These are phyloP conservation scores for Euphorbia schlechtendalii DNA, from an alignment of 441 rosid species.

Conservation along the genomic window DNA sequence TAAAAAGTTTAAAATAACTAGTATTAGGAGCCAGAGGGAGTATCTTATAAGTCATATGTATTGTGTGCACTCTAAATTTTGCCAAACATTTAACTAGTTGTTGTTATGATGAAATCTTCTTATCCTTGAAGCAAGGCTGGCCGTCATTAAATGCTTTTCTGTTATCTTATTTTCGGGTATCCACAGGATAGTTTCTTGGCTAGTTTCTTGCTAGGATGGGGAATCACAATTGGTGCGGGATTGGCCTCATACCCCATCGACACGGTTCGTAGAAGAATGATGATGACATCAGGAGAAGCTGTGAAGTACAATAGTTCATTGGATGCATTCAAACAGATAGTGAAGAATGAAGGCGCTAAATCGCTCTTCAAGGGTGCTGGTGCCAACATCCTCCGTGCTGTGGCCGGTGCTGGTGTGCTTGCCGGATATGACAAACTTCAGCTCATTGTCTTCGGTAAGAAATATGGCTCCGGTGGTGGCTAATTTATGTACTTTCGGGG, in stretches of 20 bases:
- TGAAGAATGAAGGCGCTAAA: slow-evolving; percentile 71
- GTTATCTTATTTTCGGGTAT: not conserved
- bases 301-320: slow-evolving; percentile 82
- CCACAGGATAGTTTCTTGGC: slow-evolving; percentile 85
- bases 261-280: slow-evolving; percentile 92
- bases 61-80: too few relatives aligned
- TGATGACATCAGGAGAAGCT: slow-evolving; percentile 98
- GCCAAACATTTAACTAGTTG: too few relatives aligned
- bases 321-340: slow-evolving; percentile 63
- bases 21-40: too few relatives aligned
- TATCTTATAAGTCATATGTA: too few relatives aligned
- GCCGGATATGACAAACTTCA: slow-evolving; percentile 94
- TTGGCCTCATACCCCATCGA: slow-evolving; percentile 87
- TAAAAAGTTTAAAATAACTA: too few relatives aligned
- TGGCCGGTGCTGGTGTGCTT: slow-evolving; percentile 94
- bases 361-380: slow-evolving; percentile 97
- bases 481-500: slow-evolving; percentile 26
- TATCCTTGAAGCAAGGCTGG: too few relatives aligned
- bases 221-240: slow-evolving; percentile 84
- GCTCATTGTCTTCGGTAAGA: slow-evolving; percentile 72
- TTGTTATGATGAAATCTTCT: too few relatives aligned
- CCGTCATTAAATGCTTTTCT: too few relatives aligned
- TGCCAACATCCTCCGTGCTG: slow-evolving; percentile 87
- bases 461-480: slow-evolving; percentile 77
- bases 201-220: slow-evolving; percentile 90